A percentile compares a stretch with the other conserved stretches of the same genome.
These are phyloP conservation scores for Candida tropicalis DNA, from an alignment of 1,139 yeast species.

Conservation along the genomic window DNA sequence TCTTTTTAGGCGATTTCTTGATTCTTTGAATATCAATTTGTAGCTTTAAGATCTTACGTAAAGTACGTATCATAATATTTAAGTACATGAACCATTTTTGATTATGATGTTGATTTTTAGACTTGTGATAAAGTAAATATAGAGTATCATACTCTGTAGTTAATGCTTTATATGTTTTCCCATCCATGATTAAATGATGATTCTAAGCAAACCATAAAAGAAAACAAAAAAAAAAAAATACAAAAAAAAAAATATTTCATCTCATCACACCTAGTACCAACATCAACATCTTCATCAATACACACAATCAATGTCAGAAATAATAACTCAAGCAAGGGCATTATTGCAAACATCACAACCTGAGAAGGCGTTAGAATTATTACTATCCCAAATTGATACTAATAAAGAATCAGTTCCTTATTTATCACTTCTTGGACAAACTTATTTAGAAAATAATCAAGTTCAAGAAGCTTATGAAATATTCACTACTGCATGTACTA, in stretches of 20 bases:
- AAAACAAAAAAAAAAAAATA: conserved; percentile 3
- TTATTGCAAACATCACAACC: conserved; percentile 43
- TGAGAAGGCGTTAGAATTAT: conserved; percentile 41
- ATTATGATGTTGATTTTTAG: conserved; percentile 74
- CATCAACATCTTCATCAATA: neutral
- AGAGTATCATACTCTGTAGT: conserved; percentile 56
- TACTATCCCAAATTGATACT: conserved; percentile 31
- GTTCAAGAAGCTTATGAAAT: conserved; percentile 76
- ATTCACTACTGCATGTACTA: conserved; percentile 61
- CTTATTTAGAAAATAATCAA: conserved; percentile 74
- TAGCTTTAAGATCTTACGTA: conserved; percentile 41
- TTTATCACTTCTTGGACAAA: conserved; percentile 63
- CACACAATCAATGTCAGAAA: conserved; percentile 11
- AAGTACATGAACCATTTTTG: conserved; percentile 78
- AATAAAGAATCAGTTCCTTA: conserved; percentile 34
- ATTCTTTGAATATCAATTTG: conserved; percentile 23
- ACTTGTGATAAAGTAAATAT: conserved; percentile 68
- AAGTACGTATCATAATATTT: conserved; percentile 61
- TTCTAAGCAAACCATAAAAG: neutral
- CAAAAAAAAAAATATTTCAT: neutral
- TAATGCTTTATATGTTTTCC: conserved; percentile 14
- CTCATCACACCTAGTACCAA: conserved; percentile 4
- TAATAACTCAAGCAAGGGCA: conserved; percentile 30
- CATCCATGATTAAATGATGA: conserved; percentile 12
- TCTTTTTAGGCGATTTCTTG: conserved; percentile 9